Base-by-base conservation (phyloP, 306 rosid genomes). In the Rubus parviflorus region DNA sequence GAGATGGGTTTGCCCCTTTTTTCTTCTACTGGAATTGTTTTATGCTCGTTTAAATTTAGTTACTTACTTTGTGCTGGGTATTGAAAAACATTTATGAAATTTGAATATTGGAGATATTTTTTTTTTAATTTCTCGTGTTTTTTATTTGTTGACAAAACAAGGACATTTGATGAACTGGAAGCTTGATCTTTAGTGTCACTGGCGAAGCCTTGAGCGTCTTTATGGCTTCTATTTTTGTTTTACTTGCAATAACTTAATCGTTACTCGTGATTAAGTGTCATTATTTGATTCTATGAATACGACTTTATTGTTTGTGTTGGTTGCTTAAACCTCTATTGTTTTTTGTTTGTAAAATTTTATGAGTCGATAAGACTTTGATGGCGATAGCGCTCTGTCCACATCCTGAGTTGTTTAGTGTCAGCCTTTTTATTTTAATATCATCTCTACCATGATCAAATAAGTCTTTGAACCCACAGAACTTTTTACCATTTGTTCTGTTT, bases 341-440 rank as follows among this genome's bases (percentile, higher is more conserved):
- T 20, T 56, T 4, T 41, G 15, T 35, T 62, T 64, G 23, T 30
- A 6, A 53, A 70, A 16, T 49, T 63, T 43, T 11, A 62, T 30
- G 73, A 73, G 68, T 72, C 73, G 19, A 65, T 66, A 11, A 77
- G 72, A 67, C 53, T n/a, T 51, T 58, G 81, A 82, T 63, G 11
- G 41, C 9, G 54, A 64, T 80, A 56, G 78, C 57, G 41, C 77
- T 30, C 35, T 76, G 65, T 79, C 71, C 35, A 46, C 45, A 6
- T 23, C 64, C 23, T 43, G 14, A 41, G 64, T 81, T 71, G 37
- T 41, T 65, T 71, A 52, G 2, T 49, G 7, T 67, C 17, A 22
- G 67, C 19, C 63, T 25, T 8, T 25, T 4, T 19, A 41, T 7
- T 45, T 63, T 47, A 22, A 63, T 49, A 22, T 48, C 72, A 15